phyloP scores from a whole-genome alignment of 2,329 filamentous ascomycete genomes.

The Chrysoporthe puriensis region DNA sequence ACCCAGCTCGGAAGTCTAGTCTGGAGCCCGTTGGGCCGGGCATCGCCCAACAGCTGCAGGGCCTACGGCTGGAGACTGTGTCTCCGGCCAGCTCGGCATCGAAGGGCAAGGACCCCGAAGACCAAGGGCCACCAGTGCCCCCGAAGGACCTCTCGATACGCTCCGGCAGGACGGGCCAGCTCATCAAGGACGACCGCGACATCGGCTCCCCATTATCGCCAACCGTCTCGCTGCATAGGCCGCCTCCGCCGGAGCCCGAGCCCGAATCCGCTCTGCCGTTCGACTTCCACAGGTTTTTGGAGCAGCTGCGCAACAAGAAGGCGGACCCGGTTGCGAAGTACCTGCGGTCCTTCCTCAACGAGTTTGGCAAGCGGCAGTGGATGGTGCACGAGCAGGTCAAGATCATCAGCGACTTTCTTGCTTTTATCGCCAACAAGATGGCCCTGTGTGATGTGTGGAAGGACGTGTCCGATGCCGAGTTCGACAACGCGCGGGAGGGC shows the following conservation, averaged over 20 bases:
- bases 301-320: conserved; percentile 92
- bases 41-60: conserved; percentile 52
- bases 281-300: conserved; percentile 95
- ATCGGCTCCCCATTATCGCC: conserved; percentile 50
- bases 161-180: conserved; percentile 41
- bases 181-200: conserved; percentile 44
- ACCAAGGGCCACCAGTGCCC: conserved; percentile 60
- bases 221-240: conserved; percentile 57
- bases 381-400: conserved; percentile 99
- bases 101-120: conserved; percentile 45
- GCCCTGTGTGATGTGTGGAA: conserved; percentile 95
- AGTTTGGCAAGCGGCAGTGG: conserved; percentile 98
- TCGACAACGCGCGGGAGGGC: conserved; percentile 96
- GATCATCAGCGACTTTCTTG: conserved; percentile 94
- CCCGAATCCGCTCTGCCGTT: conserved; percentile 88
- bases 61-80: conserved; percentile 44
- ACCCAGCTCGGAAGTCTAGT: conserved; percentile 85
- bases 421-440: conserved; percentile 99
- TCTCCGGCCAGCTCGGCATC: conserved; percentile 45
- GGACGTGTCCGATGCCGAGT: conserved; percentile 93
- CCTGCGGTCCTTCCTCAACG: conserved; percentile 87
- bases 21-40: conserved; percentile 69
- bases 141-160: conserved; percentile 58
- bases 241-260: conserved; percentile 72
- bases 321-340: conserved; percentile 98